Percentiles rank a stretch among this genome's conserved stretches.
These are phyloP conservation scores for Elaeis guineensis DNA, from an alignment of 176 grass and related monocot species.

Conservation along the genomic window DNA sequence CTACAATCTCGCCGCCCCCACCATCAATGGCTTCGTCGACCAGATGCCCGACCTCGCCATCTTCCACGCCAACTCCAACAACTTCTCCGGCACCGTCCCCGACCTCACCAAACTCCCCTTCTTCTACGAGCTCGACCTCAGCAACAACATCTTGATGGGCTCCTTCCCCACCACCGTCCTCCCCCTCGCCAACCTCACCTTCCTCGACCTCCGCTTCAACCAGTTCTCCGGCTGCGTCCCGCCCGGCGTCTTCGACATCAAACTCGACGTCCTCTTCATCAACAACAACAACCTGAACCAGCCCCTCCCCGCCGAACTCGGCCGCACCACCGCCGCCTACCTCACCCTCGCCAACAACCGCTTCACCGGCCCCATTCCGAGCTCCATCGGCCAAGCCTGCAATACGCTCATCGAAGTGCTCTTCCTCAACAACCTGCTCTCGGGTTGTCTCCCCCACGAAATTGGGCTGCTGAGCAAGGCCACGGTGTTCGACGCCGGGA, in stretches of 20 bases:
- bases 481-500: slow-evolving; percentile 85
- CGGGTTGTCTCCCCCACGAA: slow-evolving; percentile 83
- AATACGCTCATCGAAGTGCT: slow-evolving; percentile 65
- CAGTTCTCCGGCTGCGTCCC: slow-evolving; percentile 31
- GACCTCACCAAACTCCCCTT: slow-evolving; percentile 22
- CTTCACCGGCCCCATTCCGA: slow-evolving; percentile 70
- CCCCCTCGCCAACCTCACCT: slow-evolving; percentile 43
- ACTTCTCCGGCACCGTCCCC: slow-evolving; percentile 35
- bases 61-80: slow-evolving; percentile 94
- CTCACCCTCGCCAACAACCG: slow-evolving; percentile 77
- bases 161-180: slow-evolving; percentile 46
- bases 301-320: slow-evolving; percentile 46
- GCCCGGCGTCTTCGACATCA: slow-evolving; percentile 26
- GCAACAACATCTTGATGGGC: slow-evolving; percentile 60
- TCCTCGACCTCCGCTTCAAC: slow-evolving; percentile 90
- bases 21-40: slow-evolving; percentile 33
- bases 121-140: slow-evolving; percentile 94
- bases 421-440: slow-evolving; percentile 74
- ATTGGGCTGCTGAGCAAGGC: slow-evolving; percentile 62
- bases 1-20: slow-evolving; percentile 8
- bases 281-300: slow-evolving; percentile 79
- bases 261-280: slow-evolving; percentile 65
- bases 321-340: slow-evolving; percentile 57
- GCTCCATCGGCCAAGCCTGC: slow-evolving; percentile 39
- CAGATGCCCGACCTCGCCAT: slow-evolving; percentile 61